Conservation (phyloP, 2,329 filamentous ascomycete genomes). For the Pseudonectria foliicola region DNA sequence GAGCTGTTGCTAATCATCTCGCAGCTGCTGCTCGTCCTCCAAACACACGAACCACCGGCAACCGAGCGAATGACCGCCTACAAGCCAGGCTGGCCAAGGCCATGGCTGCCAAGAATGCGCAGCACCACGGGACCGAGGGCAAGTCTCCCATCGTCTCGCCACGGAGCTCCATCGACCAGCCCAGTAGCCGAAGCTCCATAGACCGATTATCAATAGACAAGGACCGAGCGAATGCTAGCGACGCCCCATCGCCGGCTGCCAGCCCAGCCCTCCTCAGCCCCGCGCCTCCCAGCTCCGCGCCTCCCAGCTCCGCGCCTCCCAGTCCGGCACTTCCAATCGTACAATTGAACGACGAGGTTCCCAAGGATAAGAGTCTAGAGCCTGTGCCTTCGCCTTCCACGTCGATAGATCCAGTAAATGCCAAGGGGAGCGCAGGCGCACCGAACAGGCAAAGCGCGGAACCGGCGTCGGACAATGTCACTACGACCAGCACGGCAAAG, state of each 20-base stretch:
- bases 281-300: background rate
- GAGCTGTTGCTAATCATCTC: constrained; percentile 33
- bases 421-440: too few relatives aligned
- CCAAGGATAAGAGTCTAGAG: too few relatives aligned
- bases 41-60: too few relatives aligned
- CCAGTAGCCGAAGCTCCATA: constrained; percentile 17
- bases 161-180: constrained; percentile 30
- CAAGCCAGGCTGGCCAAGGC: constrained; percentile 87
- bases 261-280: background rate
- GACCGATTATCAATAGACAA: constrained; percentile 25
- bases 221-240: constrained; percentile 12
- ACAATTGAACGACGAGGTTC: too few relatives aligned
- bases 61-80: constrained; percentile 67
- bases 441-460: too few relatives aligned
- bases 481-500: background rate
- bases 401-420: too few relatives aligned
- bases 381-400: too few relatives aligned
- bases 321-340: background rate
- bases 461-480: too few relatives aligned
- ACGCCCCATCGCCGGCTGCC: constrained; percentile 9
- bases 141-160: constrained; percentile 29
- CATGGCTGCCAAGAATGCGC: constrained; percentile 60
- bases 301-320: constrained; percentile 3
- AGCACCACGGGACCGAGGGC: constrained; percentile 32
- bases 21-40: constrained; percentile 61